These are phyloP conservation scores for Leccinum barrowsii DNA, from an alignment of 768 basidiomycete species.

Conservation along the genomic window DNA sequence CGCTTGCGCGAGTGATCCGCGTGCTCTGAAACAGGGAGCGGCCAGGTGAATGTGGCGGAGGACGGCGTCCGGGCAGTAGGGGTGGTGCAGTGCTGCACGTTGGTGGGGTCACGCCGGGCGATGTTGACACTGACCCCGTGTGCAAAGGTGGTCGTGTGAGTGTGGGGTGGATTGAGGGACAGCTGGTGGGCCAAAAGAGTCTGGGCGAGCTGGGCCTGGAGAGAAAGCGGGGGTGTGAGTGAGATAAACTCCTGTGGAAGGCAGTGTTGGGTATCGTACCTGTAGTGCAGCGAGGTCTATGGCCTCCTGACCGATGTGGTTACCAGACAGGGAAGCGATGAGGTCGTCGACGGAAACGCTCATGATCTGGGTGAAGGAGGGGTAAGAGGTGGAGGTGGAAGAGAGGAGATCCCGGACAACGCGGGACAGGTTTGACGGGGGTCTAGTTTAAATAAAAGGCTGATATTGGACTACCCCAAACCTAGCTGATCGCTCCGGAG, in stretches of 20 bases:
- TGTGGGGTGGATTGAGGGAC: slow-evolving; percentile 15
- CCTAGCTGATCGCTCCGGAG: slow-evolving; percentile 13
- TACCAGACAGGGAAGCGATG: slow-evolving; percentile 42
- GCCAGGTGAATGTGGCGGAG: slow-evolving; percentile 30
- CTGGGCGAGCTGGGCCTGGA: slow-evolving; percentile 46
- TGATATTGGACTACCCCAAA: slow-evolving; percentile 18
- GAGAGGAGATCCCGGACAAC: background rate
- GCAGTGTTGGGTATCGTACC: slow-evolving; percentile 30
- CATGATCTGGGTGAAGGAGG: slow-evolving; percentile 28
- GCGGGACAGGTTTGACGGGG: slow-evolving; percentile 9
- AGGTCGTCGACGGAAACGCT: slow-evolving; percentile 50
- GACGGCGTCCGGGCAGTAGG: slow-evolving; percentile 37
- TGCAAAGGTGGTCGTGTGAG: slow-evolving; percentile 17
- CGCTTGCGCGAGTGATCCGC: slow-evolving; percentile 25
- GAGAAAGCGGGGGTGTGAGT: background rate
- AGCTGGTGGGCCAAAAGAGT: slow-evolving; percentile 36
- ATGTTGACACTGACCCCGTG: slow-evolving; percentile 21
- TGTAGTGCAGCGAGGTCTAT: slow-evolving; percentile 47
- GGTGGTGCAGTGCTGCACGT: slow-evolving; percentile 39
- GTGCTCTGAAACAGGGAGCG: slow-evolving; percentile 21
- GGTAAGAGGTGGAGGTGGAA: background rate
- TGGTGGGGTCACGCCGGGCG: slow-evolving; percentile 29
- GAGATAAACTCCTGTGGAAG: slow-evolving; percentile 15
- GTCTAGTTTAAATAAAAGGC: background rate
- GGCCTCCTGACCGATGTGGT: slow-evolving; percentile 54